Evolutionary conservation across 192 early-diverging fungal species (phyloP).

Genomic region (Coemansia sp.): DNA sequence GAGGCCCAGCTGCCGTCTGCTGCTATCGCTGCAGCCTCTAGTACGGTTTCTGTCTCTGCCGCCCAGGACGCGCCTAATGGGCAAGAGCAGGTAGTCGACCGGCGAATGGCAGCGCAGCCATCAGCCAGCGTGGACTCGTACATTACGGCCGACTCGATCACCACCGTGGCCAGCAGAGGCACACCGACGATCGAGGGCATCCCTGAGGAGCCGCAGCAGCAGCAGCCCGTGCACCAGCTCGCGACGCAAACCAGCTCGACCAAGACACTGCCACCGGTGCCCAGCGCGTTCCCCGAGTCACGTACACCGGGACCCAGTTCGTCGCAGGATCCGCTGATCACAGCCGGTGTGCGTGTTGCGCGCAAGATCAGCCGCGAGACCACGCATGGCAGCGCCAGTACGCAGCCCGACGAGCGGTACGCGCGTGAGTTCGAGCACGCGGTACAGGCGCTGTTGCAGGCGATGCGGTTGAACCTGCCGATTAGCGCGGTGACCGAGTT

Average conservation of each 20-base stretch:
- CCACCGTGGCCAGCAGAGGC: slow-evolving; percentile 25
- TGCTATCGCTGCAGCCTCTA: background rate
- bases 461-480: slow-evolving; percentile 49
- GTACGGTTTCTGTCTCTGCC: too few relatives aligned
- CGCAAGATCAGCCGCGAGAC: slow-evolving; percentile 8
- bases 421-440: slow-evolving; percentile 43
- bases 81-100: slow-evolving; percentile 2
- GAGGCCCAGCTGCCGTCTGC: too few relatives aligned
- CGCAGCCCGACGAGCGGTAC: slow-evolving; percentile 39
- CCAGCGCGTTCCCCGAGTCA: background rate
- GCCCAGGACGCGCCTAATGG: too few relatives aligned
- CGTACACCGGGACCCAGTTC: background rate
- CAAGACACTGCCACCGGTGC: background rate
- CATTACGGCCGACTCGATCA: slow-evolving; percentile 29
- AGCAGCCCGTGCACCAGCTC: background rate
- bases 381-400: slow-evolving; percentile 3
- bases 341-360: background rate
- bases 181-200: slow-evolving; percentile 10
- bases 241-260: background rate
- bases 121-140: slow-evolving; percentile 15
- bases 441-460: slow-evolving; percentile 49
- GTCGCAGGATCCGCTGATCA: background rate
- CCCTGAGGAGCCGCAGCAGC: background rate
- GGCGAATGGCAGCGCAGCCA: slow-evolving; percentile 14
- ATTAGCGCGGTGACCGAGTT: slow-evolving; percentile 44